These are phyloP conservation scores for Suillus hirtellus DNA, from an alignment of 768 basidiomycete genomes.

Conservation along the genomic window DNA sequence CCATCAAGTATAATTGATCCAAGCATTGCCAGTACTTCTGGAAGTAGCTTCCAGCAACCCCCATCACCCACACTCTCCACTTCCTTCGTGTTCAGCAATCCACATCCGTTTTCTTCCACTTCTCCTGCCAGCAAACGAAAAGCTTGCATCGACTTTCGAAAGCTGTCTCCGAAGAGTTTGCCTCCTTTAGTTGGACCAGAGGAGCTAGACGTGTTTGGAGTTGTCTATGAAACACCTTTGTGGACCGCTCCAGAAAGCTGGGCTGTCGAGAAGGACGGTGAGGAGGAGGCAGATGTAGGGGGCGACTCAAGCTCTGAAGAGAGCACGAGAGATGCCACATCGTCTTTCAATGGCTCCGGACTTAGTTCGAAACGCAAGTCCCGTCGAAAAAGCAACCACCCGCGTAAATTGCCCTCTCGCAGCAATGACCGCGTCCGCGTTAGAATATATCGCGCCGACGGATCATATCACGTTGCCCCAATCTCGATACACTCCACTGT, in stretches of 20 bases:
- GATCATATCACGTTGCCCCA: constrained; percentile 67
- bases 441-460: constrained; percentile 76
- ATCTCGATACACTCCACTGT: constrained; percentile 69
- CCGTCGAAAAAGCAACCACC: constrained; percentile 26
- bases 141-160: constrained; percentile 32
- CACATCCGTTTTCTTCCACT: constrained; percentile 32
- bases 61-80: constrained; percentile 39
- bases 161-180: constrained; percentile 54
- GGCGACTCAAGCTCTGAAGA: constrained; percentile 47
- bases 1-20: constrained; percentile 22
- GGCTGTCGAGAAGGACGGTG: constrained; percentile 59
- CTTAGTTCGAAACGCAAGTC: constrained; percentile 20
- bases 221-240: constrained; percentile 28
- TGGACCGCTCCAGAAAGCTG: constrained; percentile 82
- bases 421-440: constrained; percentile 49
- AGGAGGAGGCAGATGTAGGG: constrained; percentile 35
- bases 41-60: constrained; percentile 37
- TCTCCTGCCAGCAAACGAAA: constrained; percentile 24
- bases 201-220: constrained; percentile 12
- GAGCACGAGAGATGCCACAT: constrained; percentile 20
- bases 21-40: constrained; percentile 40
- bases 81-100: constrained; percentile 33
- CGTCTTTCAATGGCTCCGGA: constrained; percentile 14
- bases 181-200: constrained; percentile 18
- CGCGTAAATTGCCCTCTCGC: constrained; percentile 21